Percentiles rank a stretch among this genome's conserved stretches.
Evolutionary conservation across 805 yeast genomes (phyloP).

Genomic region (Candida alai): DNA sequence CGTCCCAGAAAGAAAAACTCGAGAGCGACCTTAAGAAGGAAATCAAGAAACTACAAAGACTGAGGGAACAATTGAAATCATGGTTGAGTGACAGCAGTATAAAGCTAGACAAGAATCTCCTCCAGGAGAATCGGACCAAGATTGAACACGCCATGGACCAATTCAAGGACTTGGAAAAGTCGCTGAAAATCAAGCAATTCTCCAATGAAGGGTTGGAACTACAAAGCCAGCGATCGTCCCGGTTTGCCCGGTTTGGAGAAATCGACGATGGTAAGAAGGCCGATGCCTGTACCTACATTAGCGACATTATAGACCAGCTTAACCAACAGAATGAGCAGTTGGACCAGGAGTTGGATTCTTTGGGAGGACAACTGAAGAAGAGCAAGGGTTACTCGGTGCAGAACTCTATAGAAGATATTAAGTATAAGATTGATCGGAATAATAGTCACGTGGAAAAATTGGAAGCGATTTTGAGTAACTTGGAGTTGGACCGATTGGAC

Average conservation of each 20-base stretch:
- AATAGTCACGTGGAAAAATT: conserved; percentile 72
- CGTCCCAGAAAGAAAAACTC: conserved; percentile 87
- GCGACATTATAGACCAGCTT: conserved; percentile 71
- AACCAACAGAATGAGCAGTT: conserved; percentile 75
- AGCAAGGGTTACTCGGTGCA: conserved; percentile 45
- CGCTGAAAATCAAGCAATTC: conserved; percentile 90
- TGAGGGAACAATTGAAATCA: conserved; percentile 90
- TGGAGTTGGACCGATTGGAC: conserved; percentile 78
- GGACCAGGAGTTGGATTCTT: conserved; percentile 58
- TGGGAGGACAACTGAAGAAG: conserved; percentile 35
- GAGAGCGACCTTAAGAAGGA: conserved; percentile 92
- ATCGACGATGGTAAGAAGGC: conserved; percentile 78
- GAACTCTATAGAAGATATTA: conserved; percentile 57
- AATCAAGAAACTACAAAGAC: conserved; percentile 88
- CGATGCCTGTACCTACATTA: conserved; percentile 67
- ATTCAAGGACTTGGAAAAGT: conserved; percentile 90
- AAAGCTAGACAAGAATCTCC: conserved; percentile 54
- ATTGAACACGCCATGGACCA: conserved; percentile 94
- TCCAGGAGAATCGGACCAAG: conserved; percentile 59
- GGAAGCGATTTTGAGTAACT: conserved; percentile 69
- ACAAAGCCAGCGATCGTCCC: conserved; percentile 33
- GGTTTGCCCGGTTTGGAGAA: conserved; percentile 42
- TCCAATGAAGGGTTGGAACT: conserved; percentile 87
- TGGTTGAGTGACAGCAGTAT: conserved; percentile 92
- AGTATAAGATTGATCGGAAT: conserved; percentile 66